phyloP scores from a whole-genome alignment of 768 basidiomycete genomes.

The Steccherinum ochraceum region DNA sequence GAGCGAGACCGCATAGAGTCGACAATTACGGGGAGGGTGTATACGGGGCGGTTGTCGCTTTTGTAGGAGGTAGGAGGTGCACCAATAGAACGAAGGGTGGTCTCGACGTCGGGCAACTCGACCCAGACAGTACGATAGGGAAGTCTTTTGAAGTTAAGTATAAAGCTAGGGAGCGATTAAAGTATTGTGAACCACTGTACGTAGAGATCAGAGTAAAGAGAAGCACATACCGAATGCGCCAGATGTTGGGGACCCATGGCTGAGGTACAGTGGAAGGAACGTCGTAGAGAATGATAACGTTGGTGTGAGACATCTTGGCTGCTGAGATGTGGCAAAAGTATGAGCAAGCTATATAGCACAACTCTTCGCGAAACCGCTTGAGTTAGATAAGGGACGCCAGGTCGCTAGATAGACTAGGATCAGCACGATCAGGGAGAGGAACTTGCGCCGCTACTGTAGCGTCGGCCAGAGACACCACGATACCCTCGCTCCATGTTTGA shows the following conservation, averaged over 20 bases:
- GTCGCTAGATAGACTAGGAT: neutral
- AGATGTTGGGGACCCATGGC: conserved; percentile 74
- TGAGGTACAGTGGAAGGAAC: conserved; percentile 52
- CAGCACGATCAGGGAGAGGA: neutral
- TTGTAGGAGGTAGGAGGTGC: conserved; percentile 51
- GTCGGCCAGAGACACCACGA: neutral
- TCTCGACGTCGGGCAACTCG: conserved; percentile 63
- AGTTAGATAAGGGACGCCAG: neutral
- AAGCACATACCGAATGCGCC: conserved; percentile 63
- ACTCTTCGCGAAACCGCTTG: neutral
- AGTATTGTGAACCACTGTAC: neutral
- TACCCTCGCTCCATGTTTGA: neutral
- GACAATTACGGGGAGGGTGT: conserved; percentile 64
- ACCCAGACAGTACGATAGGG: conserved; percentile 67
- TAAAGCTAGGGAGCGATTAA: conserved; percentile 39
- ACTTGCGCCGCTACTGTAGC: neutral
- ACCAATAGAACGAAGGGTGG: conserved; percentile 47
- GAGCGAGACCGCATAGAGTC: conserved; percentile 45
- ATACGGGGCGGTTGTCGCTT: conserved; percentile 54
- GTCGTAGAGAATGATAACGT: conserved; percentile 62
- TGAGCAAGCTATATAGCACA: neutral
- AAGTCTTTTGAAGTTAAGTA: conserved; percentile 73
- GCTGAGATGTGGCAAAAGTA: neutral
- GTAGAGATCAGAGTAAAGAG: neutral
- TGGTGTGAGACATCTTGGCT: conserved; percentile 31